phyloP scores from a whole-genome alignment of 805 yeast genomes.

The Metschnikowia chrysomelidarum region DNA sequence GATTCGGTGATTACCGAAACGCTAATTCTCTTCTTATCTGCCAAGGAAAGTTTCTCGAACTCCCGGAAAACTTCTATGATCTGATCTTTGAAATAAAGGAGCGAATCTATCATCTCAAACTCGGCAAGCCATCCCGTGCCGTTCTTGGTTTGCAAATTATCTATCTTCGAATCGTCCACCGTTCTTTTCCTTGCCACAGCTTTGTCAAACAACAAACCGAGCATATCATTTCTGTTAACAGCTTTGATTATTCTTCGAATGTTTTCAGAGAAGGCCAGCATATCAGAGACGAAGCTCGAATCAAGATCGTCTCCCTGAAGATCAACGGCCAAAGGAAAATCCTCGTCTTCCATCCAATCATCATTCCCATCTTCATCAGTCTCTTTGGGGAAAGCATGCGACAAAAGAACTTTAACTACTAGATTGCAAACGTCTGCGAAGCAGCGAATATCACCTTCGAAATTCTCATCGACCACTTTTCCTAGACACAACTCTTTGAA shows the following conservation, averaged over 20 bases:
- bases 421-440: slow-evolving; percentile 1
- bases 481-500: not conserved
- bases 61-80: not conserved
- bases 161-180: not conserved
- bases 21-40: not conserved
- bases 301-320: not conserved
- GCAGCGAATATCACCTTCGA: slow-evolving; percentile 1
- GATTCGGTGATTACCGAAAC: not conserved
- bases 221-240: not conserved
- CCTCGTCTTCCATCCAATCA: not conserved
- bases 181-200: not conserved
- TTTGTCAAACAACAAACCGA: not conserved
- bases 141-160: not conserved
- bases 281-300: not conserved
- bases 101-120: not conserved
- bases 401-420: slow-evolving; percentile 1
- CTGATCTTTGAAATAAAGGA: not conserved
- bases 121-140: not conserved
- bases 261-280: not conserved
- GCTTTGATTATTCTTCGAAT: slow-evolving; percentile 1
- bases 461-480: slow-evolving; percentile 1
- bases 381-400: slow-evolving; percentile 2
- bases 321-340: not conserved
- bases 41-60: not conserved
- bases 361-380: not conserved